These are phyloP conservation scores for Zymoseptoria ardabiliae DNA, from an alignment of 2,329 filamentous ascomycete genomes.

Conservation along the genomic window DNA sequence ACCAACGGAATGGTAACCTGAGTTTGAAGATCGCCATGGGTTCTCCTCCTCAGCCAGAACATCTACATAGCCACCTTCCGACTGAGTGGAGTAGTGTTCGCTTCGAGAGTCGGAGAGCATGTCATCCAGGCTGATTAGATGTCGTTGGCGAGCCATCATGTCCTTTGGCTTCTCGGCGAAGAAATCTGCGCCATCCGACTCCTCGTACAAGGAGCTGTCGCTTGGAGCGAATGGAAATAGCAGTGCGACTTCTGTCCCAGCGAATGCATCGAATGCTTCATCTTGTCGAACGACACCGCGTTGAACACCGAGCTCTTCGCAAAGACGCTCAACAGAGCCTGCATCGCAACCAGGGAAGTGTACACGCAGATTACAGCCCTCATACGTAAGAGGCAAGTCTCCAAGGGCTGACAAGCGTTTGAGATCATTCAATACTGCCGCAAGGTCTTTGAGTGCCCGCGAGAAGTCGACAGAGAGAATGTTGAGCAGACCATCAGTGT, in stretches of 20 bases:
- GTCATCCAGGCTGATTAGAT: slow-evolving; percentile 47
- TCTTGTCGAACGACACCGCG: slow-evolving; percentile 76
- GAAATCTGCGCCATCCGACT: slow-evolving; percentile 31
- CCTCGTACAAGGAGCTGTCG: slow-evolving; percentile 34
- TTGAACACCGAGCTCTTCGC: slow-evolving; percentile 77
- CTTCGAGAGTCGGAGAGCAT: slow-evolving; percentile 42
- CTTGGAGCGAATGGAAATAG: slow-evolving; percentile 80
- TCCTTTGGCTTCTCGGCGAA: slow-evolving; percentile 11
- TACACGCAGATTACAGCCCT: slow-evolving; percentile 64
- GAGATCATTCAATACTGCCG: slow-evolving; percentile 71
- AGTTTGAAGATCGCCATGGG: slow-evolving; percentile 48
- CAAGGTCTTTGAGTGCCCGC: slow-evolving; percentile 74
- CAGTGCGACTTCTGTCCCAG: slow-evolving; percentile 66
- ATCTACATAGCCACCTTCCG: slow-evolving; percentile 24
- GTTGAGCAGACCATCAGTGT: slow-evolving; percentile 77
- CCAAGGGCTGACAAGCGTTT: slow-evolving; percentile 69
- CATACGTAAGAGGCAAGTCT: slow-evolving; percentile 72
- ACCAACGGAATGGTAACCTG: slow-evolving; percentile 52
- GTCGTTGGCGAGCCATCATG: slow-evolving; percentile 7
- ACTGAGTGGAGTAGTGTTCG: slow-evolving; percentile 28
- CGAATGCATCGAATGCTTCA: slow-evolving; percentile 59
- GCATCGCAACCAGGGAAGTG: slow-evolving; percentile 88
- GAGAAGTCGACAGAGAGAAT: slow-evolving; percentile 82
- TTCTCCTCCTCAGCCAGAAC: slow-evolving; percentile 34
- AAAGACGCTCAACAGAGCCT: slow-evolving; percentile 72